phyloP scores from a whole-genome alignment of 2,329 filamentous ascomycete species.

The Aspergillus melleus region DNA sequence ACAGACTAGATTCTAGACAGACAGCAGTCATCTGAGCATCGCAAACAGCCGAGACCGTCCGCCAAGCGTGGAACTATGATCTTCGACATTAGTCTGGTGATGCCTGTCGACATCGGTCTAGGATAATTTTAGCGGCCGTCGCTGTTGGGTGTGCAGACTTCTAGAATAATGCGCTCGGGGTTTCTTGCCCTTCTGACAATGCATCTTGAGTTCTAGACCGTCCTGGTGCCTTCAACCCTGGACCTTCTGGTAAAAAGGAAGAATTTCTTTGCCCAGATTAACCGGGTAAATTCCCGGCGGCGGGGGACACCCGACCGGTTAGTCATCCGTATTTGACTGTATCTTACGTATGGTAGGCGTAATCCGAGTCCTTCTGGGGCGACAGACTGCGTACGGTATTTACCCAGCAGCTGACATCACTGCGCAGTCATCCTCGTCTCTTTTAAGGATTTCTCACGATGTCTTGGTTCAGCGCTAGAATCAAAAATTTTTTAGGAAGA shows the following conservation, averaged over 20 bases:
- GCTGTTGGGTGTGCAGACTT: not conserved
- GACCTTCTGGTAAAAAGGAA: not conserved
- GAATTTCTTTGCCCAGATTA: conserved; percentile 10
- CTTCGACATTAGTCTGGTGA: not conserved
- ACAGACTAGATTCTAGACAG: not conserved
- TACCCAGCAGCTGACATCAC: not conserved
- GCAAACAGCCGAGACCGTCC: not conserved
- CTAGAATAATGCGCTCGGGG: not conserved
- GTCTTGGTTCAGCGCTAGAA: not conserved
- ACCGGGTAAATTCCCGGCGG: conserved; percentile 25
- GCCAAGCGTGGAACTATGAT: not conserved
- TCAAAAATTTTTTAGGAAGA: not conserved
- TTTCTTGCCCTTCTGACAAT: not conserved
- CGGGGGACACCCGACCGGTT: not conserved
- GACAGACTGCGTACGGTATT: no score
- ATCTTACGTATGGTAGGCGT: no score
- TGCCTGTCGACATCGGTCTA: not conserved
- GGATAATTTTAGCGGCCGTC: not conserved
- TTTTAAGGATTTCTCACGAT: not conserved
- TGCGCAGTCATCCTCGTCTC: not conserved
- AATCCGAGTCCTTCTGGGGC: no score
- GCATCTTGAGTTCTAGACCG: not conserved
- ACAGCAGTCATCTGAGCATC: not conserved
- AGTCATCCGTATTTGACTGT: no score
- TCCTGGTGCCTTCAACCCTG: not conserved